Percentiles rank a stretch among this genome's conserved stretches.
Conservation (phyloP, 1,284 basidiomycete species). For the Ceratobasidium theobromae region DNA sequence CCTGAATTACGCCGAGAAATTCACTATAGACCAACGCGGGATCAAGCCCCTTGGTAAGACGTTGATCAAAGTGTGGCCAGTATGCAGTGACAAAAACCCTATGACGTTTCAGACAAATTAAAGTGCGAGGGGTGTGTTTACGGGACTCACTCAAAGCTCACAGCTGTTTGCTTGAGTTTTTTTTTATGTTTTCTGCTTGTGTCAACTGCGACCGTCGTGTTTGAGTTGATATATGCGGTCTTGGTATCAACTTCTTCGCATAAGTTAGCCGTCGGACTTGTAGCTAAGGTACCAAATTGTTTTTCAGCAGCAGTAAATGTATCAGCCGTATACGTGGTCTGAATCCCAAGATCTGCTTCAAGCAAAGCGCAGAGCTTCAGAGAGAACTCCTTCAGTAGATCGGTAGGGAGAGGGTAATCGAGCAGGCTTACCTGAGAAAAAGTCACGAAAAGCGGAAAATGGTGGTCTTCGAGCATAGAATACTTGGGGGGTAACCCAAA, state of each 20-base stretch:
- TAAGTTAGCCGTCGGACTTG: no score
- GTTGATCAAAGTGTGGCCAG: slow-evolving; percentile 64
- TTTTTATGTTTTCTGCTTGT: slow-evolving; percentile 19
- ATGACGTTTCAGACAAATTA: not conserved
- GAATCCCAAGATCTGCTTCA: slow-evolving; percentile 37
- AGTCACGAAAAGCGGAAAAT: slow-evolving; percentile 29
- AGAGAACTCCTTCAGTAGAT: slow-evolving; percentile 39
- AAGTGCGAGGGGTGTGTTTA: no score
- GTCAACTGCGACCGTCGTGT: not conserved
- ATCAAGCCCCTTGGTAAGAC: slow-evolving; percentile 57
- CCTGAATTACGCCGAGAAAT: slow-evolving; percentile 53
- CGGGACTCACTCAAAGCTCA: slow-evolving; percentile 14
- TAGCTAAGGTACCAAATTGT: no score
- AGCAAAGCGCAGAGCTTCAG: slow-evolving; percentile 45
- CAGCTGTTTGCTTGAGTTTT: not conserved
- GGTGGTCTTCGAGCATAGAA: slow-evolving; percentile 20
- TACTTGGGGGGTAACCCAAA: slow-evolving; percentile 16
- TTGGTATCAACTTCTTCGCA: no score
- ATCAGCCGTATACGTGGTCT: slow-evolving; percentile 28
- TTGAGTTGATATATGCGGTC: not conserved
- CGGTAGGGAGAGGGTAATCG: not conserved
- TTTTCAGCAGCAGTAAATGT: slow-evolving; percentile 33
- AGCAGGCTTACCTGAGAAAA: slow-evolving; percentile 24
- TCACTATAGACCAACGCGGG: slow-evolving; percentile 65
- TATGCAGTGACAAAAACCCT: slow-evolving; percentile 43